Evolutionary conservation across 306 rosid species (phyloP).

Genomic region (Cicer yamashitae): DNA sequence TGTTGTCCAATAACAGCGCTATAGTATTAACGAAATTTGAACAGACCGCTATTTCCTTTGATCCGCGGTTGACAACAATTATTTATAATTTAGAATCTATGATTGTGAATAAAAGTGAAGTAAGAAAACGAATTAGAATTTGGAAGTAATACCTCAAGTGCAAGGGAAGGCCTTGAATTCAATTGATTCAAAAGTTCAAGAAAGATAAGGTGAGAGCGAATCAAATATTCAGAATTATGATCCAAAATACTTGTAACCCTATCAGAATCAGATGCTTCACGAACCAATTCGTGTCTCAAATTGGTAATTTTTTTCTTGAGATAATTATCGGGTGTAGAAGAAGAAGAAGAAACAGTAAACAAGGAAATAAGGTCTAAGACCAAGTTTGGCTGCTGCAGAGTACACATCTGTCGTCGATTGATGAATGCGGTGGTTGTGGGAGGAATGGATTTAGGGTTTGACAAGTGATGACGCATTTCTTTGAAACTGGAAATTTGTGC

Average conservation of each 20-base stretch:
- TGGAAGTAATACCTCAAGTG: conserved; percentile 7
- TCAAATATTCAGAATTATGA: conserved; percentile 42
- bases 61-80: too few relatives aligned
- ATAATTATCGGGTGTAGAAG: background rate
- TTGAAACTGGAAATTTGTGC: conserved; percentile 44
- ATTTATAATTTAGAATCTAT: background rate
- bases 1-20: too few relatives aligned
- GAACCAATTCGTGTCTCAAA: conserved; percentile 52
- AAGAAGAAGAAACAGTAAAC: conserved; percentile 1
- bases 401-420: background rate
- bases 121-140: background rate
- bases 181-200: conserved; percentile 63
- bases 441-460: conserved; percentile 36
- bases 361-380: background rate
- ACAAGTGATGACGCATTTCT: background rate
- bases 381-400: background rate
- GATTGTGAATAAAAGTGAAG: background rate
- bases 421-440: conserved; percentile 2
- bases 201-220: conserved; percentile 6
- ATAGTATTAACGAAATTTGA: too few relatives aligned
- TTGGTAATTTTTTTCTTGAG: conserved; percentile 28
- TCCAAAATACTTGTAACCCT: conserved; percentile 36
- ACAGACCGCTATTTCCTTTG: too few relatives aligned
- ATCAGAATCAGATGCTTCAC: conserved; percentile 25
- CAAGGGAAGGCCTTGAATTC: conserved; percentile 58